Conservation (phyloP, 1,284 basidiomycete genomes). For the Tausonia pullulans region DNA sequence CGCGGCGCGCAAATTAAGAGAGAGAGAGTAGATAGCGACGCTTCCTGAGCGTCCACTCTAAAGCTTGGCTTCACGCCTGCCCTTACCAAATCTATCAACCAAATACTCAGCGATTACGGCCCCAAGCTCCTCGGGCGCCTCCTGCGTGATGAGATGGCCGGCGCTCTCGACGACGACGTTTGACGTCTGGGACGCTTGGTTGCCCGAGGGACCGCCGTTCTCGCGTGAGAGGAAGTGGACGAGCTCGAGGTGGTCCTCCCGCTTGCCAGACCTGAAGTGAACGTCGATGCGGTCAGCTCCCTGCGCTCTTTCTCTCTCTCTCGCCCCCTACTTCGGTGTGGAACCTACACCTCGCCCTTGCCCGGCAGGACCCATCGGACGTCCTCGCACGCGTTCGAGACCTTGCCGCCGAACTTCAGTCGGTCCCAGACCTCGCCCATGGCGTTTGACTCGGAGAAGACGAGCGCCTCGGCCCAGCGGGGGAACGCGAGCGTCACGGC, state of each 20-base stretch:
- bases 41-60: no score
- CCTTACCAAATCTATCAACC: neutral
- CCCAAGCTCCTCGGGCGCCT: neutral
- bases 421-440: neutral
- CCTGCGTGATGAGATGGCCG: conserved; percentile 4
- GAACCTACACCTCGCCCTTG: neutral
- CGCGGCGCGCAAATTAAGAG: no score
- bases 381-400: neutral
- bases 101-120: neutral
- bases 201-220: neutral
- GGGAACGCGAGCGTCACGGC: neutral
- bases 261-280: neutral
- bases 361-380: neutral
- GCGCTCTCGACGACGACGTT: neutral
- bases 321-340: neutral
- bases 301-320: no score
- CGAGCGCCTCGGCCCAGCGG: conserved; percentile 1
- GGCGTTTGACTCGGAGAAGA: neutral
- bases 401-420: neutral
- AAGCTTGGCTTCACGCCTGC: no score
- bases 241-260: neutral
- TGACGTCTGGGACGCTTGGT: neutral
- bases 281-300: no score
- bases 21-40: no score
- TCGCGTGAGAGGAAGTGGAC: neutral